Conservation (phyloP, 1,139 yeast species). For the Diutina catenulata region DNA sequence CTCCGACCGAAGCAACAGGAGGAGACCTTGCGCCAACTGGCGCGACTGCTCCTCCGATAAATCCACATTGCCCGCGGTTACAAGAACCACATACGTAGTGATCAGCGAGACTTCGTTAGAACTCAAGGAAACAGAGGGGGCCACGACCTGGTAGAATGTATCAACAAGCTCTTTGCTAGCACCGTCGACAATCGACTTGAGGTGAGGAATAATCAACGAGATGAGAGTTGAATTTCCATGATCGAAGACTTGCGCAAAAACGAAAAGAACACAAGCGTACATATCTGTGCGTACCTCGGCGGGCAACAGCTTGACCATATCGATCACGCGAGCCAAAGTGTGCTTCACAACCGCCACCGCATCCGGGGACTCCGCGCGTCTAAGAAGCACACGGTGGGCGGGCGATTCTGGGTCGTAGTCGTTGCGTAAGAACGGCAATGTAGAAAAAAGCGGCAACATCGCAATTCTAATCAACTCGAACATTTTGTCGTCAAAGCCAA, state of each 20-base stretch:
- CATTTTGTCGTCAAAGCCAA: slow-evolving; percentile 59
- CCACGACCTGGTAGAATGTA: slow-evolving; percentile 22
- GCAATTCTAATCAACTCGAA: slow-evolving; percentile 73
- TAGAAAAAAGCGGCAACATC: slow-evolving; percentile 48
- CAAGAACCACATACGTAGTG: slow-evolving; percentile 46
- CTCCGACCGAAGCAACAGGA: slow-evolving; percentile 20
- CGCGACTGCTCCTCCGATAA: slow-evolving; percentile 25
- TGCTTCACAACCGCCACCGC: slow-evolving; percentile 35
- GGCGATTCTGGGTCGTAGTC: slow-evolving; percentile 26
- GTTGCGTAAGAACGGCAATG: slow-evolving; percentile 49
- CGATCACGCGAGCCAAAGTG: slow-evolving; percentile 43
- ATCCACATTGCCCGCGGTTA: slow-evolving; percentile 39
- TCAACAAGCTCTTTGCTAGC: slow-evolving; percentile 19
- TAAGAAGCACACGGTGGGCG: slow-evolving; percentile 19
- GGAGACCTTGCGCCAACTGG: slow-evolving; percentile 19
- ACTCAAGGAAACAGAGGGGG: slow-evolving; percentile 1
- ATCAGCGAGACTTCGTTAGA: slow-evolving; percentile 28
- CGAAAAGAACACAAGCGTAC: slow-evolving; percentile 54
- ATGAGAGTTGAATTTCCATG: slow-evolving; percentile 33
- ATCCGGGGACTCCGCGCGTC: slow-evolving; percentile 23
- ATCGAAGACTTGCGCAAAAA: slow-evolving; percentile 50
- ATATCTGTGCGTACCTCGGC: slow-evolving; percentile 53
- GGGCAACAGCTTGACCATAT: slow-evolving; percentile 55
- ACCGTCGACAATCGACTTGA: slow-evolving; percentile 36
- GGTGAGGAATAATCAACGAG: slow-evolving; percentile 42